Conservation (phyloP, 2,329 filamentous ascomycete species). For the Alternaria solani region DNA sequence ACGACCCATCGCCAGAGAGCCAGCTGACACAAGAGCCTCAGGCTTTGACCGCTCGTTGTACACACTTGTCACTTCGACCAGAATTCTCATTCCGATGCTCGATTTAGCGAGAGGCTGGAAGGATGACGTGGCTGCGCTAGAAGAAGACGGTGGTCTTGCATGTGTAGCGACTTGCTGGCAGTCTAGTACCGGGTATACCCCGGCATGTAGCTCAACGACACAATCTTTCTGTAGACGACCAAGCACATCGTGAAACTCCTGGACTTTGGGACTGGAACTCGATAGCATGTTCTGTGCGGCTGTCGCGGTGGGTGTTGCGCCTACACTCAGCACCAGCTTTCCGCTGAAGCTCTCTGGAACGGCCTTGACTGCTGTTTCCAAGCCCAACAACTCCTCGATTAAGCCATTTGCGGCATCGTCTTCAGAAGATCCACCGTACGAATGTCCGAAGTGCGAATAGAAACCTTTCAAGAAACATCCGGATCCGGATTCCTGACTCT, state of each 20-base stretch:
- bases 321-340: conserved; percentile 69
- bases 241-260: conserved; percentile 55
- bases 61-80: conserved; percentile 75
- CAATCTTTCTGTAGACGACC: conserved; percentile 43
- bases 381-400: conserved; percentile 65
- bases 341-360: conserved; percentile 42
- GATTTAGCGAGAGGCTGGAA: conserved; percentile 56
- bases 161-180: conserved; percentile 80
- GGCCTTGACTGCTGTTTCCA: conserved; percentile 58
- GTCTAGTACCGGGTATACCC: conserved; percentile 78
- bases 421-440: conserved; percentile 66
- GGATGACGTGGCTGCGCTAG: conserved; percentile 17
- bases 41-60: conserved; percentile 61
- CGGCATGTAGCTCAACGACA: conserved; percentile 74
- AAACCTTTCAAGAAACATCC: conserved; percentile 64
- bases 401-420: conserved; percentile 68
- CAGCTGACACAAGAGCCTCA: conserved; percentile 75
- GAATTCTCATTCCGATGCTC: conserved; percentile 71
- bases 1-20: conserved; percentile 73
- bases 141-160: conserved; percentile 56
- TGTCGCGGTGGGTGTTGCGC: conserved; percentile 78
- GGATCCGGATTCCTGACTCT: conserved; percentile 21
- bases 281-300: conserved; percentile 67
- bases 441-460: conserved; percentile 78
- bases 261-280: conserved; percentile 44